phyloP scores from a whole-genome alignment of 768 basidiomycete genomes.

The Cystobasidium tubakii region DNA sequence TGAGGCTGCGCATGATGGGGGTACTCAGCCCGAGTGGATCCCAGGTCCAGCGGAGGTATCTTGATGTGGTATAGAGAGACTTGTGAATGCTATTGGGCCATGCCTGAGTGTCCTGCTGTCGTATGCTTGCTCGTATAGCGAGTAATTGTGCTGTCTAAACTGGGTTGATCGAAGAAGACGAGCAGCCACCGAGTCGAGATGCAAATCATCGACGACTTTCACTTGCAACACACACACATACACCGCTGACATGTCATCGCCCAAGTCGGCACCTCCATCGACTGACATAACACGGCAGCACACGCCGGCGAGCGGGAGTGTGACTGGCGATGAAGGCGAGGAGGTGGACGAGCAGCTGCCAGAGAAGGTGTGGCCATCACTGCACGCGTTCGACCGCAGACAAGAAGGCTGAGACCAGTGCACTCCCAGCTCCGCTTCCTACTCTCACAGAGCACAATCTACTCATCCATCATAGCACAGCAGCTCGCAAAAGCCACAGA shows the following conservation, averaged over 20 bases:
- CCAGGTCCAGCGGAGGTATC: neutral
- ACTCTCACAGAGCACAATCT: slow-evolving; percentile 15
- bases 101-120: neutral
- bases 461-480: slow-evolving; percentile 37
- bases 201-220: neutral
- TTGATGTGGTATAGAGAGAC: neutral
- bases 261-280: neutral
- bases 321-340: slow-evolving; percentile 16
- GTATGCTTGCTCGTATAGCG: neutral
- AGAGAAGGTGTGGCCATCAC: slow-evolving; percentile 11
- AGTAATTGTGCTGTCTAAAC: neutral
- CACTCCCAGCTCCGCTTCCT: slow-evolving; percentile 2
- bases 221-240: neutral
- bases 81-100: neutral
- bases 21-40: too few relatives aligned
- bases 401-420: neutral
- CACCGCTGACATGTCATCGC: slow-evolving; percentile 11
- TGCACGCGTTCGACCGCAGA: neutral
- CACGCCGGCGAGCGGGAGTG: slow-evolving; percentile 5
- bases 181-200: neutral
- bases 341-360: slow-evolving; percentile 7
- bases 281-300: slow-evolving; percentile 18
- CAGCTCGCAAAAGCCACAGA: slow-evolving; percentile 35
- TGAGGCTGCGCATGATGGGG: neutral
- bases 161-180: neutral